phyloP scores from a whole-genome alignment of 2,329 filamentous ascomycete genomes.

The Madurella fahalii region DNA sequence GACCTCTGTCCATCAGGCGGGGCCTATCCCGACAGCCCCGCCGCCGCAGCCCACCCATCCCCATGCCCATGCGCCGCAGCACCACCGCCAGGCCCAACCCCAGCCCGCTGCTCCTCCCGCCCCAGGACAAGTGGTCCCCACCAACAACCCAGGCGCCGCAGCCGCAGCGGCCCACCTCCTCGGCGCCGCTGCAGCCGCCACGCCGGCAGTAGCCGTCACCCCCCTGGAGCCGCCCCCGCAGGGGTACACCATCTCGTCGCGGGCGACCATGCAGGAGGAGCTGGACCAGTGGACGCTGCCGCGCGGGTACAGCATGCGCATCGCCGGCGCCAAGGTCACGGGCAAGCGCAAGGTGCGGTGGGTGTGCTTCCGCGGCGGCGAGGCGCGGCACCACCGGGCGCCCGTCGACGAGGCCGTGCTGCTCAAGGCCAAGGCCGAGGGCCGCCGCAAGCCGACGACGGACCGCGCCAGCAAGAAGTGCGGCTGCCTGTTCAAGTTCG shows the following conservation, averaged over 20 bases:
- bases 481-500: slow-evolving; percentile 36
- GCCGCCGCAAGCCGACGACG: slow-evolving; percentile 32
- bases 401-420: slow-evolving; percentile 25
- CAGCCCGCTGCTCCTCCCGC: neutral
- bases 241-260: slow-evolving; percentile 32
- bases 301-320: slow-evolving; percentile 37
- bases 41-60: slow-evolving; percentile 7
- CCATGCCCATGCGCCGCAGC: slow-evolving; percentile 5
- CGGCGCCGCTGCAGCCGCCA: neutral
- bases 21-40: slow-evolving; percentile 1
- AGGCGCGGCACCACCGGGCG: slow-evolving; percentile 31
- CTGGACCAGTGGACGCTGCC: slow-evolving; percentile 35
- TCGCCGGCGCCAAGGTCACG: slow-evolving; percentile 35
- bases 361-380: slow-evolving; percentile 37
- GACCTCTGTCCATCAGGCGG: slow-evolving; percentile 2
- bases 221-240: slow-evolving; percentile 33
- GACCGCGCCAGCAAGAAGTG: slow-evolving; percentile 36
- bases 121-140: neutral
- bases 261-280: slow-evolving; percentile 34
- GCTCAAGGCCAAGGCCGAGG: slow-evolving; percentile 27
- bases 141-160: neutral
- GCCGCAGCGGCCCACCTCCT: neutral
- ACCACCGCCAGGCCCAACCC: neutral
- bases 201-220: slow-evolving; percentile 12
- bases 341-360: slow-evolving; percentile 37